phyloP scores from a whole-genome alignment of 2,329 filamentous ascomycete genomes.

The Ophioceras dolichostomum region DNA sequence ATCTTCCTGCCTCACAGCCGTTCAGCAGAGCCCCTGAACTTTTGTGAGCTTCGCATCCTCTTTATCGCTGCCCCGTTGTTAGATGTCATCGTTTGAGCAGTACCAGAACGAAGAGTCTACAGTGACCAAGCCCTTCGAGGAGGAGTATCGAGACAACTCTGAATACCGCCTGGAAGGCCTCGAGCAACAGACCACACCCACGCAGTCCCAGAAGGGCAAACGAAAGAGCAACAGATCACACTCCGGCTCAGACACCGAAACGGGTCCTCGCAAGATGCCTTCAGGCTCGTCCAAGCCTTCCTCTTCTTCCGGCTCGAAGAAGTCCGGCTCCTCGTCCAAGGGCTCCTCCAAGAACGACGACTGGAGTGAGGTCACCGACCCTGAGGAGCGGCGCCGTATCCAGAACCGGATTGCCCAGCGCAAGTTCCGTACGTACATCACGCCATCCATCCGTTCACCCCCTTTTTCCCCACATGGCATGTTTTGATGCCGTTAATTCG shows the following conservation, averaged over 20 bases:
- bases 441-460: neutral
- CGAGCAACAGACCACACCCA: neutral
- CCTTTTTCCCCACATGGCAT: slow-evolving; percentile 3
- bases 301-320: slow-evolving; percentile 21
- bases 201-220: too few species aligned
- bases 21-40: too few species aligned
- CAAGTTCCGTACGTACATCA: slow-evolving; percentile 52
- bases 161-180: neutral
- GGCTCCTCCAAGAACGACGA: slow-evolving; percentile 46
- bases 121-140: neutral
- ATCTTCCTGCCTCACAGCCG: too few species aligned
- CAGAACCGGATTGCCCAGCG: slow-evolving; percentile 67
- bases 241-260: neutral
- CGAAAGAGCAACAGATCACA: neutral
- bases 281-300: slow-evolving; percentile 16
- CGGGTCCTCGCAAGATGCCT: slow-evolving; percentile 15
- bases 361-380: slow-evolving; percentile 59
- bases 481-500: neutral
- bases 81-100: neutral
- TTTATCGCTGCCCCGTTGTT: neutral
- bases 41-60: too few species aligned
- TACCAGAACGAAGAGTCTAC: neutral
- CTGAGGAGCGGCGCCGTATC: slow-evolving; percentile 58
- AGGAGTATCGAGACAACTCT: neutral
- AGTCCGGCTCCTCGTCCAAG: slow-evolving; percentile 22